Conservation (phyloP, 495 filamentous ascomycete species). For the Glarea lozoyensis region DNA sequence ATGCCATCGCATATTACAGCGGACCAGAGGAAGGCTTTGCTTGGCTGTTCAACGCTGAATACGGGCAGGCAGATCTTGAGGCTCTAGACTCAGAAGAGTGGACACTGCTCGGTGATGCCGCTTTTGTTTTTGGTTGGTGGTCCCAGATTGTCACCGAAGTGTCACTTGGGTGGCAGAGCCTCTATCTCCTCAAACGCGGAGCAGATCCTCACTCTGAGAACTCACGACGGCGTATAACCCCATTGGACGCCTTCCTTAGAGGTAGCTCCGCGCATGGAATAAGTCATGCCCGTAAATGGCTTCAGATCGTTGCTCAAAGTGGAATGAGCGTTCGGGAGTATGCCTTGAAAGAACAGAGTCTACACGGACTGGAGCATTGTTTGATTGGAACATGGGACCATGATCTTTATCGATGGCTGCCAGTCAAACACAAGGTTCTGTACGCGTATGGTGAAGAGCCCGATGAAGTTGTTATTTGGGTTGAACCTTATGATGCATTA, state of each 20-base stretch:
- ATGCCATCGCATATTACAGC: neutral
- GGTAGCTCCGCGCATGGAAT: conserved; percentile 5
- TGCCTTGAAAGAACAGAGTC: neutral
- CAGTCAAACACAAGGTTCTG: neutral
- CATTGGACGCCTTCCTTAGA: conserved; percentile 3
- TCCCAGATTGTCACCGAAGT: neutral
- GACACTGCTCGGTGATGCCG: conserved; percentile 5
- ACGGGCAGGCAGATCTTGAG: neutral
- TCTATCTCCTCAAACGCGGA: neutral
- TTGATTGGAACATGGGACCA: conserved; percentile 2
- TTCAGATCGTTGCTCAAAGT: neutral
- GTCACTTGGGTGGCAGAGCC: neutral
- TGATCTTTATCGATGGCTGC: conserved; percentile 2
- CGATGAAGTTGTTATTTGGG: conserved; percentile 10
- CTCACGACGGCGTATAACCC: neutral
- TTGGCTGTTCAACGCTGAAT: conserved; percentile 4
- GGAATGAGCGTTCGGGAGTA: conserved; percentile 1
- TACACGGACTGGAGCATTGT: conserved; percentile 1
- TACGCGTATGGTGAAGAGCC: conserved; percentile 5
- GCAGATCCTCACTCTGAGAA: conserved; percentile 1
- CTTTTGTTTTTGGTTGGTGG: conserved; percentile 4
- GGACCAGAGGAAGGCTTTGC: conserved; percentile 6
- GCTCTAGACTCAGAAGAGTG: conserved; percentile 4
- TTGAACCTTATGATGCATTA: conserved; percentile 23
- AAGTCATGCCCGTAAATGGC: conserved; percentile 2